Conservation (phyloP, 495 filamentous ascomycete genomes). For the Bryoglossum gracile region DNA sequence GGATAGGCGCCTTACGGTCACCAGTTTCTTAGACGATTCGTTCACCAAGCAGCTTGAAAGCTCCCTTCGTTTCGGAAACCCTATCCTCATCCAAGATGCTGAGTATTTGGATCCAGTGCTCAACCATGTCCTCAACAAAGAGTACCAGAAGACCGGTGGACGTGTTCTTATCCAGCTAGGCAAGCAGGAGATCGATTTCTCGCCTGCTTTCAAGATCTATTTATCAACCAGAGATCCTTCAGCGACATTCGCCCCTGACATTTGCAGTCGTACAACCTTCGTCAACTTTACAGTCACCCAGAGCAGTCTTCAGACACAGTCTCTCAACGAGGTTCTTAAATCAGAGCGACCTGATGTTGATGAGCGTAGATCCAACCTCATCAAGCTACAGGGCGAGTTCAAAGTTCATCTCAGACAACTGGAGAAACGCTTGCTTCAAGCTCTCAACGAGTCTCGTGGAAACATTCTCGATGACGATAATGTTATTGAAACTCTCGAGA, state of each 20-base stretch:
- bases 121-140: conserved; percentile 98
- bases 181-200: conserved; percentile 99
- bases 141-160: conserved; percentile 98
- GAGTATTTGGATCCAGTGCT: conserved; percentile 95
- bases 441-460: conserved; percentile 92
- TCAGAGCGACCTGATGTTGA: conserved; percentile 98
- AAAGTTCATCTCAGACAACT: conserved; percentile 91
- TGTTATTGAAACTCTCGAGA: conserved; percentile 96
- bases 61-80: conserved; percentile 93
- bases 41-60: conserved; percentile 98
- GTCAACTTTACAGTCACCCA: conserved; percentile 99
- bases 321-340: conserved; percentile 91
- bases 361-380: conserved; percentile 87
- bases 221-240: conserved; percentile 94
- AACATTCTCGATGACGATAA: conserved; percentile 98
- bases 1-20: conserved; percentile 88
- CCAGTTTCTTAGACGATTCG: conserved; percentile 95
- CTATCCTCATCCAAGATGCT: conserved; percentile 96
- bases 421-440: conserved; percentile 91
- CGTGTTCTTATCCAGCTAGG: conserved; percentile 97
- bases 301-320: conserved; percentile 96
- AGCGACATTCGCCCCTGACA: conserved; percentile 92
- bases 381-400: conserved; percentile 98
- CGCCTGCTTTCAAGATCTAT: conserved; percentile 91
- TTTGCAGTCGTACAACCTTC: conserved; percentile 96